Percentiles rank a stretch among this genome's conserved stretches.
phyloP scores from a whole-genome alignment of 2,329 filamentous ascomycete genomes.

The Calonectria hawksworthii region DNA sequence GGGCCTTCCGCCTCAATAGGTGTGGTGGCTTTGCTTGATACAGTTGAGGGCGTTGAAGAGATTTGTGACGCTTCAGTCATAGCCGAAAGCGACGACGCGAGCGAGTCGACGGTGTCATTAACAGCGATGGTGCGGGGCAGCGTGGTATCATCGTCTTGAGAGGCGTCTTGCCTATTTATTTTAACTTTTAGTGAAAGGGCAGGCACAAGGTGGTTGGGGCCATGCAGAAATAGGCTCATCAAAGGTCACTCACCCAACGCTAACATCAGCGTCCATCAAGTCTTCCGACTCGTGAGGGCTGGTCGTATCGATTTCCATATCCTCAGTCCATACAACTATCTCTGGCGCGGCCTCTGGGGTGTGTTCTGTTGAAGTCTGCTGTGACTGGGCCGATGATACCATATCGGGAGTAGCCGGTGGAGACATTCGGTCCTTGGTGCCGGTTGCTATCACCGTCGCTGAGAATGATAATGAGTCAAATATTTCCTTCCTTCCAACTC shows the following conservation, averaged over 20 bases:
- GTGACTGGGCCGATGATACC: conserved; percentile 46
- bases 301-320: conserved; percentile 50
- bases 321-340: conserved; percentile 61
- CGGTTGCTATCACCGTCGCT: conserved; percentile 38
- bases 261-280: conserved; percentile 37
- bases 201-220: not conserved
- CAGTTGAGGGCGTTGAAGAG: conserved; percentile 66
- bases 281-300: conserved; percentile 42
- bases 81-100: conserved; percentile 67
- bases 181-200: conserved; percentile 11
- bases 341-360: conserved; percentile 55
- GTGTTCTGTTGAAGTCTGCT: conserved; percentile 50
- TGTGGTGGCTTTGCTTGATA: conserved; percentile 75
- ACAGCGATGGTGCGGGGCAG: conserved; percentile 32
- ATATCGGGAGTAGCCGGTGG: conserved; percentile 44
- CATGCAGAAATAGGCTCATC: conserved; percentile 2
- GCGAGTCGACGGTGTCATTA: conserved; percentile 54
- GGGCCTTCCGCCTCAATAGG: conserved; percentile 61
- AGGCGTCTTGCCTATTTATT: conserved; percentile 38
- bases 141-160: conserved; percentile 33
- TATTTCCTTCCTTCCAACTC: conserved; percentile 35
- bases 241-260: conserved; percentile 46
- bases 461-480: conserved; percentile 46
- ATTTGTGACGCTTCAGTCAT: conserved; percentile 69
- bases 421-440: conserved; percentile 48